These are phyloP conservation scores for Trichoderma lentiforme DNA, from an alignment of 2,329 filamentous ascomycete genomes.

Conservation along the genomic window DNA sequence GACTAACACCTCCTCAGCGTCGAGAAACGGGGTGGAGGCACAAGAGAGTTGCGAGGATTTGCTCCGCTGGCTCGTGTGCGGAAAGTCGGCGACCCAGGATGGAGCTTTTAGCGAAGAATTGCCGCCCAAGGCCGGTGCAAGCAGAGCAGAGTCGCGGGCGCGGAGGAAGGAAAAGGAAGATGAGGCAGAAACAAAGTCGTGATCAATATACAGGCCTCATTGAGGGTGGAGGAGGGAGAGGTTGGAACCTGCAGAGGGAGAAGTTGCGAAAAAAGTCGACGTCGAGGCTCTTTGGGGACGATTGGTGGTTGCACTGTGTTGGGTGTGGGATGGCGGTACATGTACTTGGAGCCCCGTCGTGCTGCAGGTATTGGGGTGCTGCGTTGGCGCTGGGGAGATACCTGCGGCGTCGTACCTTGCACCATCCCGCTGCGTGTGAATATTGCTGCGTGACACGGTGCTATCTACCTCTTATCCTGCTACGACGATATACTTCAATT, in stretches of 20 bases:
- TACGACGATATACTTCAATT: not conserved
- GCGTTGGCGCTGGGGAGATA: not conserved
- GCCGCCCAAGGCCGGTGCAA: not conserved
- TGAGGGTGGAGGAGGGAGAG: slow-evolving; percentile 23
- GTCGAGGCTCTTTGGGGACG: not conserved
- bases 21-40: slow-evolving; percentile 16
- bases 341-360: not conserved
- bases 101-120: slow-evolving; percentile 10
- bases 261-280: slow-evolving; percentile 18
- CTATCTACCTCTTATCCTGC: not conserved
- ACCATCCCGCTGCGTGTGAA: not conserved
- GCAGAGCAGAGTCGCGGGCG: slow-evolving; percentile 20
- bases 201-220: slow-evolving; percentile 40
- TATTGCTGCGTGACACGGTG: not conserved
- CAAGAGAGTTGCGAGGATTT: slow-evolving; percentile 12
- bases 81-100: slow-evolving; percentile 6
- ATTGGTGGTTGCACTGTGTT: slow-evolving; percentile 6
- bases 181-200: slow-evolving; percentile 30
- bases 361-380: not conserved
- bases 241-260: slow-evolving; percentile 28
- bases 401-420: not conserved
- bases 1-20: slow-evolving; percentile 16
- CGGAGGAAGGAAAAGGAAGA: slow-evolving; percentile 15
- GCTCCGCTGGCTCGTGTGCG: slow-evolving; percentile 14
- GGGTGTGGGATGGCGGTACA: not conserved